These are phyloP conservation scores for Tuber brumale DNA, from an alignment of 495 filamentous ascomycete genomes.

Conservation along the genomic window DNA sequence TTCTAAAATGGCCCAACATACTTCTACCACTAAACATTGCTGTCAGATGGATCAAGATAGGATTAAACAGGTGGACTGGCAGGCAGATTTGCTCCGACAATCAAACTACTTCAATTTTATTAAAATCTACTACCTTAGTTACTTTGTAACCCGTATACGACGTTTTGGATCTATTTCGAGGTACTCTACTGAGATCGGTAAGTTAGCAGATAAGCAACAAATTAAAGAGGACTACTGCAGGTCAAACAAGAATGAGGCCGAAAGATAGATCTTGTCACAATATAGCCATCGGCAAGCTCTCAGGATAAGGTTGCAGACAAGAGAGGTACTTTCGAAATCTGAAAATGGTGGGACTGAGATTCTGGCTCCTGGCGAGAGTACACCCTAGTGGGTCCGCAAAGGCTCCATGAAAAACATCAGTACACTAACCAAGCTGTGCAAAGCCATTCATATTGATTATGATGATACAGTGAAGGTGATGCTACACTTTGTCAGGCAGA, in stretches of 20 bases:
- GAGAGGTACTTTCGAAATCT: neutral
- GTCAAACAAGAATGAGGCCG: slow-evolving; percentile 5
- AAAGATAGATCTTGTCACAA: neutral
- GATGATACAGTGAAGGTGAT: too few species aligned
- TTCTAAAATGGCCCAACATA: neutral
- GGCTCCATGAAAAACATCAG: too few species aligned
- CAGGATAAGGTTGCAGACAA: neutral
- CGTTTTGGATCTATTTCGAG: neutral
- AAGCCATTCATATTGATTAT: too few species aligned
- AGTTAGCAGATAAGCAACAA: neutral
- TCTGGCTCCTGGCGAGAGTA: too few species aligned
- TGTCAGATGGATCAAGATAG: neutral
- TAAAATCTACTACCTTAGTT: too few species aligned
- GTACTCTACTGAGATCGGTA: neutral
- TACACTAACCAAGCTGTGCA: too few species aligned
- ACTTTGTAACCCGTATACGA: too few species aligned
- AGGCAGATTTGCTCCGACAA: too few species aligned
- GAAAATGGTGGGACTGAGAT: neutral
- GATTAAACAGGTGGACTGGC: too few species aligned
- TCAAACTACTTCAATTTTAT: too few species aligned
- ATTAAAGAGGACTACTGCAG: slow-evolving; percentile 3
- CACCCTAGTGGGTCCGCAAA: too few species aligned
- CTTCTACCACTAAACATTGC: neutral
- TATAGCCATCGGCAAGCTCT: neutral
- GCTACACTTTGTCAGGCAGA: too few species aligned